Evolutionary conservation across 2,329 filamentous ascomycete genomes (phyloP).

Genomic region (Periconia macrospinosa): DNA sequence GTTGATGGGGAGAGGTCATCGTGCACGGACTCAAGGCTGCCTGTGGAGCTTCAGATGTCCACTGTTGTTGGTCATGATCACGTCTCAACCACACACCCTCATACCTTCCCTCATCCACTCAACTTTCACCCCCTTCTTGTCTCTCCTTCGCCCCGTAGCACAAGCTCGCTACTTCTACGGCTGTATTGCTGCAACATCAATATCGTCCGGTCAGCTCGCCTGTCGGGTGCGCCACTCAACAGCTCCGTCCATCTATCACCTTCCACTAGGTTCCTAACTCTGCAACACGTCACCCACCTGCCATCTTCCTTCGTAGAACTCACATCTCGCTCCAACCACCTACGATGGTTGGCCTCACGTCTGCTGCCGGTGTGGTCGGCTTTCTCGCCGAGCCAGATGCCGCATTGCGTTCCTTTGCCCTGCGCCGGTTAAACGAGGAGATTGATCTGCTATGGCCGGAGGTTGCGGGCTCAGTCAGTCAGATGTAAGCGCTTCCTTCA

Average conservation of each 20-base stretch:
- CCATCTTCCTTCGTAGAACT: slow-evolving; percentile 1
- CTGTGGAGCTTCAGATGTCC: not conserved
- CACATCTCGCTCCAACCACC: slow-evolving; percentile 11
- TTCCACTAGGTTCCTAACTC: slow-evolving; percentile 38
- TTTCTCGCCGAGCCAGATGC: slow-evolving; percentile 94
- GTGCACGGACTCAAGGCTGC: not conserved
- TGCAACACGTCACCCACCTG: slow-evolving; percentile 20
- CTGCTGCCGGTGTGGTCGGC: slow-evolving; percentile 90
- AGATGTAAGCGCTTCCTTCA: slow-evolving; percentile 72
- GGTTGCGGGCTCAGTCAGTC: slow-evolving; percentile 85
- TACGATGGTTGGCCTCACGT: slow-evolving; percentile 87
- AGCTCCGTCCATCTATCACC: slow-evolving; percentile 32
- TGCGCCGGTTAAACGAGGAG: slow-evolving; percentile 93
- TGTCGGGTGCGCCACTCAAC: slow-evolving; percentile 34
- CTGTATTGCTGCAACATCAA: slow-evolving; percentile 5
- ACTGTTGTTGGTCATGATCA: slow-evolving; percentile 8
- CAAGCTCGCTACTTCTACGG: slow-evolving; percentile 4
- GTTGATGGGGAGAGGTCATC: too few relatives aligned
- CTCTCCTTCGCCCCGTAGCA: slow-evolving; percentile 32
- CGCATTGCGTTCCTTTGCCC: slow-evolving; percentile 90
- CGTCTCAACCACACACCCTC: slow-evolving; percentile 13
- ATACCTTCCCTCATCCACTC: slow-evolving; percentile 25
- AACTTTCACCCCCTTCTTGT: slow-evolving; percentile 33
- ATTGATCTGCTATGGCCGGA: slow-evolving; percentile 98
- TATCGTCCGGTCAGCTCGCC: slow-evolving; percentile 16